Base-by-base conservation (phyloP, 2,329 filamentous ascomycete genomes). In the Hypomyces perniciosus region DNA sequence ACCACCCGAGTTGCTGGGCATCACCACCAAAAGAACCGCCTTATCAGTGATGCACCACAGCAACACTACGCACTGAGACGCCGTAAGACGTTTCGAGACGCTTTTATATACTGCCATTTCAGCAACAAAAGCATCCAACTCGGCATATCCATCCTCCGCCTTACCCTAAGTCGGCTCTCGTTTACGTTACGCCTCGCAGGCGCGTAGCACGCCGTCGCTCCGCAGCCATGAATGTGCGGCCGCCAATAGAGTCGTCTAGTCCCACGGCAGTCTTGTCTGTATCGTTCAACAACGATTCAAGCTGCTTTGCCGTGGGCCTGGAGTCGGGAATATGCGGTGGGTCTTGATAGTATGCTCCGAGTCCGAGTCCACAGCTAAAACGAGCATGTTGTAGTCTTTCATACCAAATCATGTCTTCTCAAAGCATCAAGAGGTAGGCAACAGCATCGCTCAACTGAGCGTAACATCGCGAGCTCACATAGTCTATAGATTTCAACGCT, bases 321-420 rank as follows among this genome's bases (percentile, higher is more conserved):
- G 88, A 95, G 63, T 84, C 84, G 8, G 92, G 92, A 29, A 91
- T 95, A 67, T 88, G 86, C 68, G 83, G 89, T 91, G 78, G 62
- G 38, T 13, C 50, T 37, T 34, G 28, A 27, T 20, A 9, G 37
- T 6, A 13, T 27, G 31, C 13, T 20, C 3, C 29, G 30, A 20
- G 26, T 37, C 7, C 2, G 37, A 20, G 26, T 33, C 29, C 26
- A 2, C 12, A 38, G 38, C 28, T 20, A 48, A 39, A 12, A n/a
- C 28, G 30, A 8, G 4, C 33, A 35, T 28, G 38, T 37, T 44
- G 42, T 61, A 90, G 86, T 90, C 54, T 88, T 87, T 65, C 83
- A 85, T 58, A 78, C 86, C 34, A 83, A 86, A 57, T 82, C 83
- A 67, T 89, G 85, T 63, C 77, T 86, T 53, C 74, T 88, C 46